Percentiles rank a stretch among this genome's conserved stretches.
These are phyloP conservation scores for Pelargonium citronellum DNA, from an alignment of 441 rosid genomes.

Conservation along the genomic window DNA sequence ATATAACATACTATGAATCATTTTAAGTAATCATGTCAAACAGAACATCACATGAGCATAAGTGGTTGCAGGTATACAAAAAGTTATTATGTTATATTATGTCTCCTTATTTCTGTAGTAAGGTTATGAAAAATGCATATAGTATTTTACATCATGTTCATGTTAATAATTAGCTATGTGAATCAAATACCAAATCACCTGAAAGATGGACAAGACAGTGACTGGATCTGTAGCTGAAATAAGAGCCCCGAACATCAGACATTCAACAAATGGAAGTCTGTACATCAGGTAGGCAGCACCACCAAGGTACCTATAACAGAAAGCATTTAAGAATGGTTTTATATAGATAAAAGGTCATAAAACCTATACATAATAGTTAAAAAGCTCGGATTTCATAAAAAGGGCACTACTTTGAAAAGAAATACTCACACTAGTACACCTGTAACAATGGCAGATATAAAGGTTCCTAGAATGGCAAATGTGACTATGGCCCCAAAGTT, in stretches of 20 bases:
- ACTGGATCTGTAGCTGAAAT: slow-evolving; percentile 99
- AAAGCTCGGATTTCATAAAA: background rate
- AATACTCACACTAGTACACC: slow-evolving; percentile 74
- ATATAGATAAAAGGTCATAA: slow-evolving; percentile 1
- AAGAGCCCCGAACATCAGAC: slow-evolving; percentile 94
- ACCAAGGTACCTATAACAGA: slow-evolving; percentile 68
- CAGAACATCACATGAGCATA: background rate
- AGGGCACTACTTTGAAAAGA: slow-evolving; percentile 15
- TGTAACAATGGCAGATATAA: slow-evolving; percentile 72
- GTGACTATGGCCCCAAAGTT: slow-evolving; percentile 97
- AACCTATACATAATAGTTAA: background rate
- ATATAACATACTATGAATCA: background rate
- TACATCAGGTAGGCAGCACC: slow-evolving; percentile 77
- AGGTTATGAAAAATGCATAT: background rate
- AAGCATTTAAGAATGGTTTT: slow-evolving; percentile 12
- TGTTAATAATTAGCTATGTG: background rate
- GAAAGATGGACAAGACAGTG: slow-evolving; percentile 91
- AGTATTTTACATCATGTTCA: background rate
- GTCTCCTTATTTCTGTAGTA: background rate
- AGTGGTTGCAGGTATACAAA: background rate
- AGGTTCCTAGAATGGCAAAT: slow-evolving; percentile 85
- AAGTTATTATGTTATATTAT: background rate
- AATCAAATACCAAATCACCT: slow-evolving; percentile 39
- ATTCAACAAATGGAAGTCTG: slow-evolving; percentile 82
- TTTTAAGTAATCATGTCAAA: background rate